A percentile compares a stretch with the other conserved stretches of the same genome.
These are phyloP conservation scores for Geotrichum histeridarum DNA, from an alignment of 1,139 yeast genomes.

Conservation along the genomic window DNA sequence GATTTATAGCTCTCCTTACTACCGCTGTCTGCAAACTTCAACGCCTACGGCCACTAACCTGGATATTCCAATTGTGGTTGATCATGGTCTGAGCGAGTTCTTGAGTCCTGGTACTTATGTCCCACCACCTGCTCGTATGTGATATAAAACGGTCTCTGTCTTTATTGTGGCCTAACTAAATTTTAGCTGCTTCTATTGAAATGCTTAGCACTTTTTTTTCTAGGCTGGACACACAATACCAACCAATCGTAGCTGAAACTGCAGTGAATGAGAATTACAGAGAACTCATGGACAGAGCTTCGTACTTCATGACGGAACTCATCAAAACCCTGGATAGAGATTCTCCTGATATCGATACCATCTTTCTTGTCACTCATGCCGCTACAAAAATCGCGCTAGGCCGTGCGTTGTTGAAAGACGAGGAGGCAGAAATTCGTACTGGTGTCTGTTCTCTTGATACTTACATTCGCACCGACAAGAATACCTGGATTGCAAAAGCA, in stretches of 20 bases:
- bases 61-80: slow-evolving; percentile 45
- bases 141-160: not conserved
- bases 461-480: slow-evolving; percentile 38
- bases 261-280: slow-evolving; percentile 60
- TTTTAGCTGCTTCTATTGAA: slow-evolving; percentile 47
- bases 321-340: slow-evolving; percentile 48
- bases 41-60: slow-evolving; percentile 58
- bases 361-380: slow-evolving; percentile 75
- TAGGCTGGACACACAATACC: slow-evolving; percentile 39
- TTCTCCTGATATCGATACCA: slow-evolving; percentile 51
- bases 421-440: slow-evolving; percentile 46
- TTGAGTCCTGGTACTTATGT: slow-evolving; percentile 17
- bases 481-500: slow-evolving; percentile 55
- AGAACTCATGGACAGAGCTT: slow-evolving; percentile 55
- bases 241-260: slow-evolving; percentile 51
- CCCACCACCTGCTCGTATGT: slow-evolving; percentile 24
- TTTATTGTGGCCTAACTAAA: not conserved
- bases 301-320: slow-evolving; percentile 47
- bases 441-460: slow-evolving; percentile 58
- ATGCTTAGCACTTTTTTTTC: slow-evolving; percentile 50
- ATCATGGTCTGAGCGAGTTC: slow-evolving; percentile 53
- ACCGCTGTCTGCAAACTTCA: slow-evolving; percentile 81
- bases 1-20: slow-evolving; percentile 76
- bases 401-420: slow-evolving; percentile 53
- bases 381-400: slow-evolving; percentile 80